Percentiles rank a stretch among this genome's conserved stretches.
Conservation (phyloP, 2,329 filamentous ascomycete species). For the Fusarium globosum region DNA sequence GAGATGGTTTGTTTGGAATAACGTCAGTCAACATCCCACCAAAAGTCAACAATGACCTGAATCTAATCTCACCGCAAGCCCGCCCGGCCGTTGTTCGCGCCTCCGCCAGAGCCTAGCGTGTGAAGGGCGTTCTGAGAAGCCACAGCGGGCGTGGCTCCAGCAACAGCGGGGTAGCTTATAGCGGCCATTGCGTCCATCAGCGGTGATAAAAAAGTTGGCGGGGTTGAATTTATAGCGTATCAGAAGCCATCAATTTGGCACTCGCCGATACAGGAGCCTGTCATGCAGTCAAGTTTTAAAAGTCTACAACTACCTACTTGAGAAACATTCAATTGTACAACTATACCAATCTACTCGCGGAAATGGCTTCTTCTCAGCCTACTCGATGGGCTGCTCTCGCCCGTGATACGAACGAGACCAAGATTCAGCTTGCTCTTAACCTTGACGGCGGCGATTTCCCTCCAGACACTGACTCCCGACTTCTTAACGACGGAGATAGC, state of each 20-base stretch:
- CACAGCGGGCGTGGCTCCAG: conserved; percentile 40
- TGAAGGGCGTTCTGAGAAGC: conserved; percentile 33
- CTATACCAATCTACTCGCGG: conserved; percentile 28
- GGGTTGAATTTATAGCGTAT: conserved; percentile 36
- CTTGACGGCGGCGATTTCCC: conserved; percentile 89
- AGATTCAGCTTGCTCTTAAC: conserved; percentile 92
- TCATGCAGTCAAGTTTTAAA: conserved; percentile 27
- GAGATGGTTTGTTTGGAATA: conserved; percentile 33
- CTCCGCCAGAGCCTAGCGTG: conserved; percentile 29
- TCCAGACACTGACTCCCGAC: conserved; percentile 68
- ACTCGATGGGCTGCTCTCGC: conserved; percentile 80
- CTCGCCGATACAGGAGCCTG: conserved; percentile 46
- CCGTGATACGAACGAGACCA: conserved; percentile 97
- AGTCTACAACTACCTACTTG: background rate
- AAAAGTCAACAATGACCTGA: conserved; percentile 36
- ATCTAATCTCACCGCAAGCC: conserved; percentile 20
- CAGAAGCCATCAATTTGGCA: conserved; percentile 43
- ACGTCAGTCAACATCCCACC: conserved; percentile 36
- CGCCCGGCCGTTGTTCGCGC: conserved; percentile 4
- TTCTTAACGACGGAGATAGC: conserved; percentile 62
- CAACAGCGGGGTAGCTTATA: conserved; percentile 48
- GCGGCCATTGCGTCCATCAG: conserved; percentile 12
- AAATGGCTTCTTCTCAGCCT: conserved; percentile 44
- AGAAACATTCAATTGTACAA: background rate
- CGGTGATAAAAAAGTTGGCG: conserved; percentile 36